Base-by-base conservation (phyloP, 306 rosid species). In the Macrotyloma uniflorum region DNA sequence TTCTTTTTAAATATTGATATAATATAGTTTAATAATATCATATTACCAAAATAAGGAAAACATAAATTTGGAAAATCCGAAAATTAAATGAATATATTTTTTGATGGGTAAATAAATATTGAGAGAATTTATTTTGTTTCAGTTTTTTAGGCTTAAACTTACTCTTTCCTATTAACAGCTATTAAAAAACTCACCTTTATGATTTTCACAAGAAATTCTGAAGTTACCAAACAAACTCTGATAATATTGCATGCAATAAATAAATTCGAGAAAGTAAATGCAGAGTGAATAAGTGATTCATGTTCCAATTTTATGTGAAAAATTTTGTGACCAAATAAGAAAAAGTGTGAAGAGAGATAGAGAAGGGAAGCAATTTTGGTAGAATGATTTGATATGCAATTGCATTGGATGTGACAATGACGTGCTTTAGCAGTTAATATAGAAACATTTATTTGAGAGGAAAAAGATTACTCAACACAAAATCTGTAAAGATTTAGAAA, bases 391-490 rank as follows among this genome's bases (percentile, higher is more conserved):
- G 7, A 3, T 63, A 47, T 36, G 73, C 54, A 33, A 19, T 20
- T 62, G 38, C 8, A 23, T 16, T 24, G 49, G 36, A 78, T 30
- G 69, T 69, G 82, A 69, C 51, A 78, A 42, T 11, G 47, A 12
- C 47, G 5, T 58, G 70, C n/a, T 69, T 7, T 19, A 51, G 28
- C 64, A 19, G 19, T 78, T 40, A 68, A 55, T 55, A 30, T 18
- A 70, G 18, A 36, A 36, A 76, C 46, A 18, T 47, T 70, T 14
- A 47, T 70, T 15, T 46, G 64, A 70, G 47, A 20, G 32, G 54
- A 70, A 58, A 79, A 35, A 49, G 30, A 79, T 59, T 11, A 46
- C 76, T 36, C 47, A 69, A 69, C 22, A 45, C 30, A 45, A 43
- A 30, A 20, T 22, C 5, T 43, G 43, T 6, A 22, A 78, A 30